Evolutionary conservation across 2,329 filamentous ascomycete species (phyloP).

Genomic region (Escovopsis sp.): DNA sequence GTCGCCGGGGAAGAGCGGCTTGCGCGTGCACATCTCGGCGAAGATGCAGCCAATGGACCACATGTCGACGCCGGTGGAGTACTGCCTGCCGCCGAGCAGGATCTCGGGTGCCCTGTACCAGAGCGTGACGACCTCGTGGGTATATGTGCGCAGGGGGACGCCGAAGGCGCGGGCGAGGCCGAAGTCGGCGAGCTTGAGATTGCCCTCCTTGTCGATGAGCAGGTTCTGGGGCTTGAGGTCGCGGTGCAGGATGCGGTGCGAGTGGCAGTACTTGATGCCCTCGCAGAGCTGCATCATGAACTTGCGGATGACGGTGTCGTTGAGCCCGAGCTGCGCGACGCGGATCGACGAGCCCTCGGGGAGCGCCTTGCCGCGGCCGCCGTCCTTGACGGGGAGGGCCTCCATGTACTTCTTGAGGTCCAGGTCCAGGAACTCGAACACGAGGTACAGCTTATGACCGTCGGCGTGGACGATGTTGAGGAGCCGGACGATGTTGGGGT

Average conservation of each 20-base stretch:
- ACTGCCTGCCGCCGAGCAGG: constrained; percentile 76
- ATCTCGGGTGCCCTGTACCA: constrained; percentile 92
- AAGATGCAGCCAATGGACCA: constrained; percentile 93
- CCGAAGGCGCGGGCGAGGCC: constrained; percentile 81
- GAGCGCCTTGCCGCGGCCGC: constrained; percentile 70
- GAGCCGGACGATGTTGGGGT: constrained; percentile 77
- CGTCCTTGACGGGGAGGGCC: constrained; percentile 67
- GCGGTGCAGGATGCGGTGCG: constrained; percentile 73
- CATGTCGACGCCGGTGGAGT: constrained; percentile 91
- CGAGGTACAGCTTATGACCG: constrained; percentile 86
- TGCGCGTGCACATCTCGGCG: constrained; percentile 90
- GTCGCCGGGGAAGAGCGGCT: constrained; percentile 83
- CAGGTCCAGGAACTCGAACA: constrained; percentile 81
- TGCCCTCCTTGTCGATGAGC: constrained; percentile 72
- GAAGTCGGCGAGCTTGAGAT: constrained; percentile 83
- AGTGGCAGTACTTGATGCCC: constrained; percentile 78
- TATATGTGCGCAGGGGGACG: constrained; percentile 81
- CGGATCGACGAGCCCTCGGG: constrained; percentile 59
- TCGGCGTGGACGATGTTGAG: constrained; percentile 91
- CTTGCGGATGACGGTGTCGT: constrained; percentile 72
- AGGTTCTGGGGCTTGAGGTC: constrained; percentile 87
- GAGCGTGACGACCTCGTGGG: constrained; percentile 86
- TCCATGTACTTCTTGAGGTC: constrained; percentile 97
- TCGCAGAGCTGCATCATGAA: constrained; percentile 84
- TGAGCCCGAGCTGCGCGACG: constrained; percentile 55